Evolutionary conservation across 306 rosid species (phyloP).

Genomic region (Trichosanthes truncata): DNA sequence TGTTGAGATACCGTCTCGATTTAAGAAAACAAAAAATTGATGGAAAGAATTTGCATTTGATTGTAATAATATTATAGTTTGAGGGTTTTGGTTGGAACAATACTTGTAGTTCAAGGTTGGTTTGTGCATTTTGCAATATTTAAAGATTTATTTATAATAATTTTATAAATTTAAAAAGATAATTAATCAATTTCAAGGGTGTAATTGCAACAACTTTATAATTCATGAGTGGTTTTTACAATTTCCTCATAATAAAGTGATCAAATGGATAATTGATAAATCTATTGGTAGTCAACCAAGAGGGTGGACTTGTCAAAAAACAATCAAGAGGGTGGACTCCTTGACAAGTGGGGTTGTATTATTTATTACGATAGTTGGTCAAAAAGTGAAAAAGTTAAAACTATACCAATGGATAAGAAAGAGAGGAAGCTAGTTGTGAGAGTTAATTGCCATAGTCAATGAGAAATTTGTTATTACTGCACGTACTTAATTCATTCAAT

Average conservation of each 20-base stretch:
- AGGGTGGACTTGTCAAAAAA: background rate
- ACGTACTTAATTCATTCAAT: no score
- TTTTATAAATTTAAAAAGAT: no score
- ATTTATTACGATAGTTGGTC: background rate
- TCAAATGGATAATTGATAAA: background rate
- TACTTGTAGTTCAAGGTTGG: background rate
- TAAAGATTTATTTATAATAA: no score
- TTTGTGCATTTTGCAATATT: background rate
- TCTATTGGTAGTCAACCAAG: background rate
- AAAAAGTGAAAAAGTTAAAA: background rate
- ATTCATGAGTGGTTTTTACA: no score
- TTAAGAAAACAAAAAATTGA: no score
- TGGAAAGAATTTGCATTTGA: no score
- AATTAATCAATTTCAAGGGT: no score
- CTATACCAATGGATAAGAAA: background rate
- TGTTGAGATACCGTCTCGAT: no score
- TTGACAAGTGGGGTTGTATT: background rate
- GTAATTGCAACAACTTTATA: no score
- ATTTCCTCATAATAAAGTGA: no score
- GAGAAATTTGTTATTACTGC: no score
- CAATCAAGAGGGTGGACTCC: background rate
- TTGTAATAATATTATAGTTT: no score
- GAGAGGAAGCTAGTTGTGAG: background rate
- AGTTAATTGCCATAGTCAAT: background rate
- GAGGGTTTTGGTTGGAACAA: background rate